Percentiles rank a stretch among this genome's conserved stretches.
Conservation (phyloP, 768 basidiomycete species). For the Amanita muscaria region DNA sequence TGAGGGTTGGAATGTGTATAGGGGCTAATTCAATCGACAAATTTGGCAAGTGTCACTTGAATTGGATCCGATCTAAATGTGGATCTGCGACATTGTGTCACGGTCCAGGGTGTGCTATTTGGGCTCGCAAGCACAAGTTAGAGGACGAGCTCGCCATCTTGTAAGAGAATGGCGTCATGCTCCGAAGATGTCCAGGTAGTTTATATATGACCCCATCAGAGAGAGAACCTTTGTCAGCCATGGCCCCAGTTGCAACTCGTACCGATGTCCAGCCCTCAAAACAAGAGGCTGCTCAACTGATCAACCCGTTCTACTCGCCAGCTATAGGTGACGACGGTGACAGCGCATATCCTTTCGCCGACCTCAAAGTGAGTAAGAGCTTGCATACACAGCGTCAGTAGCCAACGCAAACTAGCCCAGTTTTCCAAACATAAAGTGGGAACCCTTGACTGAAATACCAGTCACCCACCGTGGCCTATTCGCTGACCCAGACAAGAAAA, state of each 20-base stretch:
- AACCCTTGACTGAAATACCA: conserved; percentile 46
- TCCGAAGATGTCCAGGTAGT: no score
- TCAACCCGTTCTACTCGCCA: conserved; percentile 69
- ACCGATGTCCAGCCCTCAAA: conserved; percentile 10
- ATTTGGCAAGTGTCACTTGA: no score
- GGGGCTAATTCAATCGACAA: background rate
- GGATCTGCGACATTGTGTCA: no score
- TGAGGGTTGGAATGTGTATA: no score
- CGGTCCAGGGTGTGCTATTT: no score
- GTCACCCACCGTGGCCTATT: conserved; percentile 59
- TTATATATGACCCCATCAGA: background rate
- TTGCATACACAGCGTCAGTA: background rate
- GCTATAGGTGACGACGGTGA: conserved; percentile 42
- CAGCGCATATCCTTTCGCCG: conserved; percentile 40
- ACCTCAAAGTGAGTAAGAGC: conserved; percentile 29
- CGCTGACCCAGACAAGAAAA: conserved; percentile 64
- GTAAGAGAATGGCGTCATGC: no score
- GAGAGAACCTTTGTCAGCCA: background rate
- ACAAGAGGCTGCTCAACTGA: conserved; percentile 17
- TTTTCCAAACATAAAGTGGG: conserved; percentile 58
- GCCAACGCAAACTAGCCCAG: conserved; percentile 48
- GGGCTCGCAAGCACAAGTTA: no score
- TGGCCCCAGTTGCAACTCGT: conserved; percentile 7
- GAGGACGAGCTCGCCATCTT: no score
- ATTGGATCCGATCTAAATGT: no score